Percentiles rank a stretch among this genome's conserved stretches.
Evolutionary conservation across 495 filamentous ascomycete genomes (phyloP).

Genomic region (Haplographium delicatum): DNA sequence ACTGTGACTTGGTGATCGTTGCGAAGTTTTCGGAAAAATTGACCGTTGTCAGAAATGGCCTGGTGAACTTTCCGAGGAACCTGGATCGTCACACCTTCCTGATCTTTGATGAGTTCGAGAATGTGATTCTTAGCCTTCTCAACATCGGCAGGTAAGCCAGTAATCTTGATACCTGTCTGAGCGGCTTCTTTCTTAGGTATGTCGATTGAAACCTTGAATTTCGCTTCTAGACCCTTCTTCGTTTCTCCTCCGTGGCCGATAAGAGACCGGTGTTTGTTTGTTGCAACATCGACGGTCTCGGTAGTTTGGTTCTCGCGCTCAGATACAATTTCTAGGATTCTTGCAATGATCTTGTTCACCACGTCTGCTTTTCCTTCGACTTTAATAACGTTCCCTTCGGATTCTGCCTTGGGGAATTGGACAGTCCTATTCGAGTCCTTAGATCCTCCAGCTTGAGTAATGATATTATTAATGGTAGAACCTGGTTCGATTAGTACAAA

Average conservation of each 20-base stretch:
- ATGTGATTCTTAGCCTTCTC: conserved; percentile 84
- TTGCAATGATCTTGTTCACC: conserved; percentile 81
- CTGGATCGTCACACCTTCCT: conserved; percentile 78
- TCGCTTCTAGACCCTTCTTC: conserved; percentile 76
- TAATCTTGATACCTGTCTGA: conserved; percentile 76
- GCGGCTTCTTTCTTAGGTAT: conserved; percentile 71
- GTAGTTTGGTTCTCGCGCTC: conserved; percentile 75
- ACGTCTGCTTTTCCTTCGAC: conserved; percentile 77
- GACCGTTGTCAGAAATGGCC: conserved; percentile 77
- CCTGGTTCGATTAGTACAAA: conserved; percentile 52
- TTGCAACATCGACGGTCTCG: conserved; percentile 71
- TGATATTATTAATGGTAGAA: conserved; percentile 78
- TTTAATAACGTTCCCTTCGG: conserved; percentile 77
- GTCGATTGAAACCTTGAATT: conserved; percentile 84
- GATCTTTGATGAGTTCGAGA: conserved; percentile 69
- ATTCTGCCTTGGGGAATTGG: conserved; percentile 77
- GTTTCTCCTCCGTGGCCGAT: conserved; percentile 90
- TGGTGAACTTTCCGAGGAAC: conserved; percentile 81
- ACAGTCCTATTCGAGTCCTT: conserved; percentile 82
- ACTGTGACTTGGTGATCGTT: conserved; percentile 82
- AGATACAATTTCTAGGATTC: conserved; percentile 71
- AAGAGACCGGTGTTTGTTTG: conserved; percentile 81
- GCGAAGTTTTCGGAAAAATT: conserved; percentile 82
- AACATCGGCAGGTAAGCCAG: conserved; percentile 70
- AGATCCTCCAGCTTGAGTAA: conserved; percentile 81